phyloP scores from a whole-genome alignment of 441 rosid genomes.

The Populus hybrid region DNA sequence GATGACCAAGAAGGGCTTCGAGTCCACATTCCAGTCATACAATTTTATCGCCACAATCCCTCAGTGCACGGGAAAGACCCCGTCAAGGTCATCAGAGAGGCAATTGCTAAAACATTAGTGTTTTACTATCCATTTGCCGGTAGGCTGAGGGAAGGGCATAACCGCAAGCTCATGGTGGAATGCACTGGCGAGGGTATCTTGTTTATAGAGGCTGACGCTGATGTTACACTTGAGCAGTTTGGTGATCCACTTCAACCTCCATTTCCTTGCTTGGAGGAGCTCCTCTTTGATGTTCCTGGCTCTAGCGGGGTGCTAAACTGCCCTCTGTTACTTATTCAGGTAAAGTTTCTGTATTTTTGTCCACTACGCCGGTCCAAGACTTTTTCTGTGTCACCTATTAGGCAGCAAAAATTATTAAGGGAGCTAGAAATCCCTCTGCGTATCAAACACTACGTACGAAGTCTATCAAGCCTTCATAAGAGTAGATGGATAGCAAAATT shows the following conservation, averaged over 20 bases:
- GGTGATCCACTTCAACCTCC: slow-evolving; percentile 53
- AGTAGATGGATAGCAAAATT: not conserved
- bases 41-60: slow-evolving; percentile 12
- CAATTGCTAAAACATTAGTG: slow-evolving; percentile 34
- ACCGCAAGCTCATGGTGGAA: slow-evolving; percentile 37
- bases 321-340: slow-evolving; percentile 59
- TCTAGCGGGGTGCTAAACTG: slow-evolving; percentile 34
- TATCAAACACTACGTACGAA: too few relatives aligned
- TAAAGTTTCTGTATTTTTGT: not conserved
- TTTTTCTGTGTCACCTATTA: too few relatives aligned
- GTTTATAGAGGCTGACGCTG: slow-evolving; percentile 37
- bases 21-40: slow-evolving; percentile 27
- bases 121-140: slow-evolving; percentile 44
- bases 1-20: slow-evolving; percentile 41
- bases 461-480: too few relatives aligned
- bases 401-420: too few relatives aligned
- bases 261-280: slow-evolving; percentile 48
- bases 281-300: slow-evolving; percentile 46
- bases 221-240: slow-evolving; percentile 29
- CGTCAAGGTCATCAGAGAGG: slow-evolving; percentile 28
- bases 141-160: slow-evolving; percentile 32
- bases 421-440: too few relatives aligned
- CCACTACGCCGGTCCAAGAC: too few relatives aligned
- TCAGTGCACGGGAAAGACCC: slow-evolving; percentile 39
- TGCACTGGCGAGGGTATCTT: slow-evolving; percentile 34